These are phyloP conservation scores for Euphorbia celastroides DNA, from an alignment of 441 rosid genomes.

Conservation along the genomic window DNA sequence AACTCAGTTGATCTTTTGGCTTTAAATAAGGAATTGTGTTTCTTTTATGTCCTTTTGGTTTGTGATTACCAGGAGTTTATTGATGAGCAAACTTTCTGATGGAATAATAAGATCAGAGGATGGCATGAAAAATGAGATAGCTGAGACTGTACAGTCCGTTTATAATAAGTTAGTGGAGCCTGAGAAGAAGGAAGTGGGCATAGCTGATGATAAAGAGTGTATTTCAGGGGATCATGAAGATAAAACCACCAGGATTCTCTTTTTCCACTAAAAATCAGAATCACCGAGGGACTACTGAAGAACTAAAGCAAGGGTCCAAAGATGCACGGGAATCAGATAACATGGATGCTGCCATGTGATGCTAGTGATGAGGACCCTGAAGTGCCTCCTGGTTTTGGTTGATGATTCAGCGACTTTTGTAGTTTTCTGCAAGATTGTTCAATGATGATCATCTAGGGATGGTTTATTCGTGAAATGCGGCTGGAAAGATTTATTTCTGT, in stretches of 20 bases:
- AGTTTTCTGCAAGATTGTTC: slow-evolving; percentile 6
- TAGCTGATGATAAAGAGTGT: too few relatives aligned
- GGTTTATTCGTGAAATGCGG: slow-evolving; percentile 14
- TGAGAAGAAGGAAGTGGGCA: slow-evolving; percentile 22
- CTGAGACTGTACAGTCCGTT: slow-evolving; percentile 69
- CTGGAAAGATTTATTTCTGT: slow-evolving; percentile 3
- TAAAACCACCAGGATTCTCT: slow-evolving; percentile 43
- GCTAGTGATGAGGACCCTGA: slow-evolving; percentile 82
- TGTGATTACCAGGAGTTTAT: slow-evolving; percentile 40
- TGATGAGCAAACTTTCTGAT: slow-evolving; percentile 65
- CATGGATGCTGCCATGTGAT: slow-evolving; percentile 25
- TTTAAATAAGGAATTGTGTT: too few relatives aligned
- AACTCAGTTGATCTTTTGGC: not conserved
- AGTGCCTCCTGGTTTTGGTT: slow-evolving; percentile 93
- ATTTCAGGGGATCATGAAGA: slow-evolving; percentile 10
- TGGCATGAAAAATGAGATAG: slow-evolving; percentile 71
- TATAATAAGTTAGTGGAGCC: slow-evolving; percentile 54
- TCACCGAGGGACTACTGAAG: slow-evolving; percentile 22
- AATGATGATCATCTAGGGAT: slow-evolving; percentile 6
- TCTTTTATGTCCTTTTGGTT: too few relatives aligned
- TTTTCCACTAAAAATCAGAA: slow-evolving; percentile 23
- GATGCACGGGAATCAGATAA: slow-evolving; percentile 24
- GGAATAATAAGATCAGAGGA: slow-evolving; percentile 71
- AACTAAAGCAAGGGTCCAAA: slow-evolving; percentile 27
- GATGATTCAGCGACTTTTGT: slow-evolving; percentile 17